A percentile compares a stretch with the other conserved stretches of the same genome.
Evolutionary conservation across 2,329 filamentous ascomycete genomes (phyloP).

Genomic region (Ceratocystis albifundus): DNA sequence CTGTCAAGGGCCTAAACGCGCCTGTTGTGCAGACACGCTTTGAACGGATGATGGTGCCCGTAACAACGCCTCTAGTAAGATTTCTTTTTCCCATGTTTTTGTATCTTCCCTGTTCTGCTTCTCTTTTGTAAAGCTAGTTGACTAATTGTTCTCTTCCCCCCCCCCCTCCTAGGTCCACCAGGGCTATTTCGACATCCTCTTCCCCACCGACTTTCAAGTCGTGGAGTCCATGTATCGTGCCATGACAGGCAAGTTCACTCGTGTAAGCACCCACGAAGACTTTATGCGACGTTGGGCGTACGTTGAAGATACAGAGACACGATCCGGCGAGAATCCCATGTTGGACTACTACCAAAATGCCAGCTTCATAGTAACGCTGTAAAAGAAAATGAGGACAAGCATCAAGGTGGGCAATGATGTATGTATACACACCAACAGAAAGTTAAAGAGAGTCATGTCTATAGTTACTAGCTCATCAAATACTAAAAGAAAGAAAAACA

Average conservation of each 20-base stretch:
- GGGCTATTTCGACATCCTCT: conserved; percentile 97
- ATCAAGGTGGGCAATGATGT: not conserved
- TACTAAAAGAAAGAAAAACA: not conserved
- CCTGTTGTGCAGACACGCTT: conserved; percentile 95
- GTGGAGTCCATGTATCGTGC: conserved; percentile 87
- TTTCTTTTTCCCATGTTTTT: not conserved
- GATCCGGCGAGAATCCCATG: conserved; percentile 85
- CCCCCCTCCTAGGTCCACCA: conserved; percentile 67
- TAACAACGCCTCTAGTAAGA: conserved; percentile 77
- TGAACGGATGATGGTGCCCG: conserved; percentile 73
- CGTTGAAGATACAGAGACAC: conserved; percentile 77
- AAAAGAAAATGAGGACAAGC: conserved; percentile 24
- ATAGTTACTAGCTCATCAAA: conserved; percentile 22
- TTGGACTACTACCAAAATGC: conserved; percentile 92
- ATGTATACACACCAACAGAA: not conserved
- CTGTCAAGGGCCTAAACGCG: conserved; percentile 73
- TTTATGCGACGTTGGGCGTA: conserved; percentile 86
- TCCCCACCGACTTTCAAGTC: conserved; percentile 87
- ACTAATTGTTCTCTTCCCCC: not conserved
- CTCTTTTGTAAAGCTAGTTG: not conserved
- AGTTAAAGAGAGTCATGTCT: conserved; percentile 7
- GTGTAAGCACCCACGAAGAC: conserved; percentile 74
- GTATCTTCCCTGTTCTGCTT: not conserved
- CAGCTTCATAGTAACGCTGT: conserved; percentile 80
- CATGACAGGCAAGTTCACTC: conserved; percentile 82